These are phyloP conservation scores for Suhomyces yuchorum DNA, from an alignment of 1,139 yeast species.

Conservation along the genomic window DNA sequence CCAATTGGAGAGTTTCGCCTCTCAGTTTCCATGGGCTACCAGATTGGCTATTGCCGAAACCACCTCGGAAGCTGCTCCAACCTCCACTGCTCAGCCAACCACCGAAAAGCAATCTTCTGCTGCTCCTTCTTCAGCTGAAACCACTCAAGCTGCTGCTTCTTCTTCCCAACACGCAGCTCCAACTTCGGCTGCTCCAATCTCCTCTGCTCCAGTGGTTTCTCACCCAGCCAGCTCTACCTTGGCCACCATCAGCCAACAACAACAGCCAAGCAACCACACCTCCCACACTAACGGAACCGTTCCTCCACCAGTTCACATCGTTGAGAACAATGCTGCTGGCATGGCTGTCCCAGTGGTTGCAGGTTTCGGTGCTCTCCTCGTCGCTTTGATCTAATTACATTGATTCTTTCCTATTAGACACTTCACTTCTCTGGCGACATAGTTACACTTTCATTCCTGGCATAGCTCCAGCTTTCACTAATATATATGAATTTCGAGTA, in stretches of 20 bases:
- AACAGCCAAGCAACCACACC: background rate
- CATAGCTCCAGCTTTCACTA: background rate
- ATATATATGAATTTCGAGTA: background rate
- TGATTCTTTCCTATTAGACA: background rate
- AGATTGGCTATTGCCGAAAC: slow-evolving; percentile 21
- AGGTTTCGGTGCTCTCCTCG: slow-evolving; percentile 36
- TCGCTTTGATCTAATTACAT: slow-evolving; percentile 34
- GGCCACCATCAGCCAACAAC: background rate
- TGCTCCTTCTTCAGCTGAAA: slow-evolving; percentile 9
- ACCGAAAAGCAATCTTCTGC: slow-evolving; percentile 5
- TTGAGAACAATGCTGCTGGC: slow-evolving; percentile 18
- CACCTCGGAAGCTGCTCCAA: slow-evolving; percentile 4
- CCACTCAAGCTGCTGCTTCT: slow-evolving; percentile 3
- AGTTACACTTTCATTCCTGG: background rate
- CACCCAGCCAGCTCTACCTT: background rate
- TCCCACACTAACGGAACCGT: slow-evolving; percentile 5
- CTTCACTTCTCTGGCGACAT: slow-evolving; percentile 10
- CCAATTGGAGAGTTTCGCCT: slow-evolving; percentile 35
- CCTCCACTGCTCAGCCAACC: slow-evolving; percentile 5
- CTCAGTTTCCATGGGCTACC: slow-evolving; percentile 47
- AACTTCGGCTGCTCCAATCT: slow-evolving; percentile 9
- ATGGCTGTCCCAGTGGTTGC: slow-evolving; percentile 38
- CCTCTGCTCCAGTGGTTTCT: background rate
- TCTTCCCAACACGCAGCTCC: slow-evolving; percentile 2
- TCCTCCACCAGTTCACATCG: background rate